Evolutionary conservation across 805 yeast genomes (phyloP).

Genomic region (Isabelozyma heimii): DNA sequence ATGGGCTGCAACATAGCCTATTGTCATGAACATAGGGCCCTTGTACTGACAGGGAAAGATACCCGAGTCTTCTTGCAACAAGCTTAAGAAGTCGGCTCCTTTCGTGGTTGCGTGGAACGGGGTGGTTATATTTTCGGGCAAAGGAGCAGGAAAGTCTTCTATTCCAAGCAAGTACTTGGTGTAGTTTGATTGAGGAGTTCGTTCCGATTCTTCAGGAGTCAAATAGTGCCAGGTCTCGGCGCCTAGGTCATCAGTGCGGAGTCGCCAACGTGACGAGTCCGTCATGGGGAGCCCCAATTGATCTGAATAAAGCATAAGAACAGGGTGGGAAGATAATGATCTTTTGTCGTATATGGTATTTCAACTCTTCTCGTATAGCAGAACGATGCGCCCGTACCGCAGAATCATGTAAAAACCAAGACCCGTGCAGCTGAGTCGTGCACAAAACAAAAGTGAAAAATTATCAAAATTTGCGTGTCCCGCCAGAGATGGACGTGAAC

Average conservation of each 20-base stretch:
- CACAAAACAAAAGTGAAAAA: neutral
- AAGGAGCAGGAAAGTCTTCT: slow-evolving; percentile 34
- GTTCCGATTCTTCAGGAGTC: slow-evolving; percentile 29
- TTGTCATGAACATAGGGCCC: slow-evolving; percentile 97
- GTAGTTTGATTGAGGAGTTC: slow-evolving; percentile 51
- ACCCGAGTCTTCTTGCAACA: slow-evolving; percentile 82
- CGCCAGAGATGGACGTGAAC: neutral
- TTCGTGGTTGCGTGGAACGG: slow-evolving; percentile 65
- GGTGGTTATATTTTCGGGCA: slow-evolving; percentile 37
- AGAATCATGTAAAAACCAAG: too few species aligned
- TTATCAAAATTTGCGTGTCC: neutral
- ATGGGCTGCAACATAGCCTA: slow-evolving; percentile 77
- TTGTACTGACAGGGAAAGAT: slow-evolving; percentile 89
- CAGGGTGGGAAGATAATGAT: neutral
- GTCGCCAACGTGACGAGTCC: slow-evolving; percentile 73
- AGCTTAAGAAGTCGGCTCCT: slow-evolving; percentile 67
- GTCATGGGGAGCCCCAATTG: slow-evolving; percentile 61
- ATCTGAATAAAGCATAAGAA: slow-evolving; percentile 59
- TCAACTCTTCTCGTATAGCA: too few species aligned
- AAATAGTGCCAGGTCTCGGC: slow-evolving; percentile 78
- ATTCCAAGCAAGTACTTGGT: slow-evolving; percentile 55
- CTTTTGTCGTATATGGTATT: too few species aligned
- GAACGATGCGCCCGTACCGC: too few species aligned
- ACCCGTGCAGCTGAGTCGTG: too few species aligned
- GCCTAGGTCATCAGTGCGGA: slow-evolving; percentile 68